Conservation (phyloP, 768 basidiomycete species). For the Tricholoma furcatifolium region DNA sequence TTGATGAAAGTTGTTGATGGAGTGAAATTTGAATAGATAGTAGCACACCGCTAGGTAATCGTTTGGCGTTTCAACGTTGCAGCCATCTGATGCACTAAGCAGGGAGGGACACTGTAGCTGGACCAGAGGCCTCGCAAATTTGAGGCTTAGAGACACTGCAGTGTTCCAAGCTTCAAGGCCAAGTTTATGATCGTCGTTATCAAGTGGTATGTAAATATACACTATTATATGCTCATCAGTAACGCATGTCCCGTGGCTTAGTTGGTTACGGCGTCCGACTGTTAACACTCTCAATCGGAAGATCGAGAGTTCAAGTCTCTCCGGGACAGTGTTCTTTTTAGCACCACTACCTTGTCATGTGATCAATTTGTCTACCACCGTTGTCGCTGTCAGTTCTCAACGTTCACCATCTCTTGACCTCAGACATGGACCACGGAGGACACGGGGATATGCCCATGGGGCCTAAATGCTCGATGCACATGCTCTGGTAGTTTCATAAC, state of each 20-base stretch:
- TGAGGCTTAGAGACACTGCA: no score
- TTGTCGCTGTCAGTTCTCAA: background rate
- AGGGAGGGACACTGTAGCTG: no score
- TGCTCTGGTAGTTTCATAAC: slow-evolving; percentile 62
- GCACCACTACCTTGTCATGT: background rate
- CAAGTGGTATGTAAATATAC: no score
- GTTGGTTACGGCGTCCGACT: slow-evolving; percentile 16
- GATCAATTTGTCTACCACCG: background rate
- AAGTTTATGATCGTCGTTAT: background rate
- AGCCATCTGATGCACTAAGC: no score
- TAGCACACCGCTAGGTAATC: no score
- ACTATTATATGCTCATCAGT: no score
- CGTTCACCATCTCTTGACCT: background rate
- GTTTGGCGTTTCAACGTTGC: no score
- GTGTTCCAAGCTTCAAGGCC: no score
- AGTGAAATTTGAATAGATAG: no score
- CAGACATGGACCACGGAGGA: slow-evolving; percentile 39
- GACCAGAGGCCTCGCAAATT: no score
- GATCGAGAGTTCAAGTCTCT: slow-evolving; percentile 14
- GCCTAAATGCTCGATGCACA: slow-evolving; percentile 67
- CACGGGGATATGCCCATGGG: slow-evolving; percentile 52
- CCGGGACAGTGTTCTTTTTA: slow-evolving; percentile 1
- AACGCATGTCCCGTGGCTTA: slow-evolving; percentile 14
- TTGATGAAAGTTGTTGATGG: no score
- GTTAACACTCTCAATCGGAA: slow-evolving; percentile 4